These are phyloP conservation scores for Decorospora gaudefroyi DNA, from an alignment of 2,329 filamentous ascomycete species.

Conservation along the genomic window DNA sequence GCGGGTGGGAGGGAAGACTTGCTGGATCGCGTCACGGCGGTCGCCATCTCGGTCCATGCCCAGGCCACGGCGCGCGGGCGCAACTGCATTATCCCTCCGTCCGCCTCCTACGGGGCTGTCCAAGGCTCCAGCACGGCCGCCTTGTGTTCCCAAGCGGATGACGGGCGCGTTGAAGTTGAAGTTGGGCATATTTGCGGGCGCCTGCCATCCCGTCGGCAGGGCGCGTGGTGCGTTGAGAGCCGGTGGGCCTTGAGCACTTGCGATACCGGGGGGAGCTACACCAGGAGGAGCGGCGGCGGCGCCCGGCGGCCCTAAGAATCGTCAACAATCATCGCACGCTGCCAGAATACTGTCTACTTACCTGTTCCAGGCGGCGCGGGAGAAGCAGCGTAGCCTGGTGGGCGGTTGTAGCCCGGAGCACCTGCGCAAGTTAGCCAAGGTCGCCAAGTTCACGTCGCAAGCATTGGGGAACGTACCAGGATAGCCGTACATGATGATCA, in stretches of 20 bases:
- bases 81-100: slow-evolving; percentile 55
- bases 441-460: slow-evolving; percentile 9
- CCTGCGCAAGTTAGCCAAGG: slow-evolving; percentile 36
- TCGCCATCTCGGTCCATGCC: slow-evolving; percentile 64
- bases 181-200: slow-evolving; percentile 88
- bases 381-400: slow-evolving; percentile 73
- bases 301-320: slow-evolving; percentile 15
- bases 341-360: slow-evolving; percentile 52
- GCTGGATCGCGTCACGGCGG: slow-evolving; percentile 67
- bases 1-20: slow-evolving; percentile 77
- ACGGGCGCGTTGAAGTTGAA: slow-evolving; percentile 98
- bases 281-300: slow-evolving; percentile 68
- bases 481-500: slow-evolving; percentile 45
- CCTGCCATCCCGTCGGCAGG: slow-evolving; percentile 82
- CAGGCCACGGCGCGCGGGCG: slow-evolving; percentile 56
- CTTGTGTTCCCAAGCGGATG: slow-evolving; percentile 83
- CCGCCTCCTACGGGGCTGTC: slow-evolving; percentile 52
- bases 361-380: slow-evolving; percentile 80
- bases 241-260: slow-evolving; percentile 69
- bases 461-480: slow-evolving; percentile 28
- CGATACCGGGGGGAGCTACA: slow-evolving; percentile 75
- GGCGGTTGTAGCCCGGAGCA: slow-evolving; percentile 69
- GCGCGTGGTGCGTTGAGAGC: slow-evolving; percentile 80
- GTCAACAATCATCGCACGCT: slow-evolving; percentile 3
- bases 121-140: slow-evolving; percentile 61